Percentiles rank a stretch among this genome's conserved stretches.
Evolutionary conservation across 1,139 yeast genomes (phyloP).

Genomic region (Taiozyma sp.): DNA sequence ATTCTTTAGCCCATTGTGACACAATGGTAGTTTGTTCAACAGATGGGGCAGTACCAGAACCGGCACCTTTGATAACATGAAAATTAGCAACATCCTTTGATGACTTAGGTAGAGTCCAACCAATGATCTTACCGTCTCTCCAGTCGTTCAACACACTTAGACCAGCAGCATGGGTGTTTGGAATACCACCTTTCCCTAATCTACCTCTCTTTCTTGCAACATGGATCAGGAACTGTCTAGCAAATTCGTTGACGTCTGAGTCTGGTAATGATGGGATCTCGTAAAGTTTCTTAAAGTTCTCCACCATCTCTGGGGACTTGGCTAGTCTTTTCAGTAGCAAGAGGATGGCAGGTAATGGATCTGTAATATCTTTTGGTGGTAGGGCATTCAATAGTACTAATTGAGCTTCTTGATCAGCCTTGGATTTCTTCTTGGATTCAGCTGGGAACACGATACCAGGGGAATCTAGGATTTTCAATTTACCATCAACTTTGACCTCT

Average conservation of each 20-base stretch:
- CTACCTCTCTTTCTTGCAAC: conserved; percentile 93
- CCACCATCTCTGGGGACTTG: conserved; percentile 68
- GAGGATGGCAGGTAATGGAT: conserved; percentile 81
- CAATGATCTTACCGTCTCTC: conserved; percentile 93
- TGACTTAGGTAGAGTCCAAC: conserved; percentile 85
- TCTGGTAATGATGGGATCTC: conserved; percentile 76
- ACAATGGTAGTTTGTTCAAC: conserved; percentile 82
- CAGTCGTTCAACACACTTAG: conserved; percentile 83
- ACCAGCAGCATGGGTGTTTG: conserved; percentile 86
- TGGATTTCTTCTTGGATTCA: conserved; percentile 44
- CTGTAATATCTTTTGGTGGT: conserved; percentile 82
- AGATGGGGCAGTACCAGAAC: conserved; percentile 30
- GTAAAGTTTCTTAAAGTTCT: conserved; percentile 67
- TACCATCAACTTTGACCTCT: conserved; percentile 88
- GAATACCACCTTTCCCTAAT: conserved; percentile 88
- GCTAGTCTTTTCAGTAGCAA: conserved; percentile 72
- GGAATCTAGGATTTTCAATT: conserved; percentile 84
- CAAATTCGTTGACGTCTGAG: conserved; percentile 57
- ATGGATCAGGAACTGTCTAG: conserved; percentile 84
- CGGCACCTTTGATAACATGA: conserved; percentile 28
- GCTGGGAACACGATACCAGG: conserved; percentile 98
- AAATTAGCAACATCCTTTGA: conserved; percentile 38
- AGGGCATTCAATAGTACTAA: conserved; percentile 84
- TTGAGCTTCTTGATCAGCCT: conserved; percentile 76
- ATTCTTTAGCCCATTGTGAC: conserved; percentile 89